phyloP scores from a whole-genome alignment of 306 rosid species.

The Cicer yamashitae region DNA sequence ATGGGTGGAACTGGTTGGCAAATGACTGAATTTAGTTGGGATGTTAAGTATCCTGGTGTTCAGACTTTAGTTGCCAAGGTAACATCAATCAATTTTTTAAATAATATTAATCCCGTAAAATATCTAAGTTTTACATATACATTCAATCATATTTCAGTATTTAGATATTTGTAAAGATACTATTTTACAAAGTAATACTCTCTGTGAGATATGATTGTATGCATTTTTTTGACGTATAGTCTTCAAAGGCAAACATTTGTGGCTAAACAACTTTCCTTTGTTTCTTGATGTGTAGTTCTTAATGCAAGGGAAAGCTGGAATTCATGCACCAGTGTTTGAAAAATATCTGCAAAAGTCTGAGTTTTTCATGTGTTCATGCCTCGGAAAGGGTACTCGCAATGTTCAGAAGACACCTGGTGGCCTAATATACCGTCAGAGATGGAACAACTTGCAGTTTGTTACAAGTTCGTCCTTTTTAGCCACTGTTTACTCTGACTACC shows the following conservation, averaged over 20 bases:
- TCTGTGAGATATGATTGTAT: not conserved
- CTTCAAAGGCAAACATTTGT: not conserved
- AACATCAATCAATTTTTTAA: not conserved
- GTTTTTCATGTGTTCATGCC: conserved; percentile 78
- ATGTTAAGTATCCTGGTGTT: conserved; percentile 89
- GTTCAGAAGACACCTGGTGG: conserved; percentile 93
- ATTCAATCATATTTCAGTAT: too few species aligned
- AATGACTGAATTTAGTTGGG: conserved; percentile 96
- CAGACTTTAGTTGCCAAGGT: conserved; percentile 93
- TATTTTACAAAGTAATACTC: too few species aligned
- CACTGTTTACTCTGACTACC: conserved; percentile 89
- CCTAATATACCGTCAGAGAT: conserved; percentile 81
- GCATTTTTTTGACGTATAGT: not conserved
- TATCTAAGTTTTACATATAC: too few species aligned
- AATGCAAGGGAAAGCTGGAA: conserved; percentile 86
- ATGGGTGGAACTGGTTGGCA: conserved; percentile 96
- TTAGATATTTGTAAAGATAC: too few species aligned
- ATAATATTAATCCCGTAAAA: too few species aligned
- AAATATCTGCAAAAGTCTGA: conserved; percentile 76
- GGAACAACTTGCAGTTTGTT: conserved; percentile 97
- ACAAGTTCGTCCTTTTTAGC: conserved; percentile 84
- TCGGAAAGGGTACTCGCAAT: conserved; percentile 73
- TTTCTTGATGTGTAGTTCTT: conserved; percentile 60
- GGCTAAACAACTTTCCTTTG: conserved; percentile 2
- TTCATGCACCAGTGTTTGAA: conserved; percentile 67